These are phyloP conservation scores for Bipolaris victoriae DNA, from an alignment of 2,329 filamentous ascomycete genomes.

Conservation along the genomic window DNA sequence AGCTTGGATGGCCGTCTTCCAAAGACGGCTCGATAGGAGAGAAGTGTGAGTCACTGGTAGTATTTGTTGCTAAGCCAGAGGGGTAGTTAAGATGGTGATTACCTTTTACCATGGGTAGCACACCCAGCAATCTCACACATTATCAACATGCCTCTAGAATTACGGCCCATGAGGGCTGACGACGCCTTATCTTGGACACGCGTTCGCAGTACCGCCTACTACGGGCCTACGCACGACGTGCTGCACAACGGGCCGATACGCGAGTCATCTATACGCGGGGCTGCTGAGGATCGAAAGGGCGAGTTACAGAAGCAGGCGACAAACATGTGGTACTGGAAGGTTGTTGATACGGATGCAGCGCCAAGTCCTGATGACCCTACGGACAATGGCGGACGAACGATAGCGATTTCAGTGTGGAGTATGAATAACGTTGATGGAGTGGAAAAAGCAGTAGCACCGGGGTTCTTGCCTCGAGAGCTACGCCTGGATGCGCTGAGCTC, in stretches of 20 bases:
- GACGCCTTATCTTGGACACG: conserved; percentile 40
- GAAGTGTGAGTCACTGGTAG: neutral
- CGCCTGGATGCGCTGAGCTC: conserved; percentile 36
- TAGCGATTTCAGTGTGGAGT: conserved; percentile 40
- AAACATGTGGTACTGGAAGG: conserved; percentile 40
- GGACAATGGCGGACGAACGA: conserved; percentile 33
- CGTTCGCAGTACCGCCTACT: conserved; percentile 37
- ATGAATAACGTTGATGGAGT: conserved; percentile 21
- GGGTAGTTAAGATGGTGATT: neutral
- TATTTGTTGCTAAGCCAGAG: neutral
- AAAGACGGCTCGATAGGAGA: neutral
- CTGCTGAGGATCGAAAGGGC: conserved; percentile 31
- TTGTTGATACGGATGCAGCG: conserved; percentile 37
- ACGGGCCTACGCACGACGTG: conserved; percentile 39
- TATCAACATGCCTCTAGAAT: conserved; percentile 33
- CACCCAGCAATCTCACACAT: neutral
- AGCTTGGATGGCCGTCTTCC: neutral
- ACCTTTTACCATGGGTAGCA: no score
- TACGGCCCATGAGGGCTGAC: conserved; percentile 26
- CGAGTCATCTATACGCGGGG: conserved; percentile 32
- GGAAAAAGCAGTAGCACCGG: conserved; percentile 57
- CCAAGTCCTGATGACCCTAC: conserved; percentile 31
- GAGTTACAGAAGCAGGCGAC: conserved; percentile 25
- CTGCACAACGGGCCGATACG: conserved; percentile 33
- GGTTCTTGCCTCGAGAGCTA: conserved; percentile 73